phyloP scores from a whole-genome alignment of 176 grass and related monocot genomes.

The Bonia amplexicaulis region DNA sequence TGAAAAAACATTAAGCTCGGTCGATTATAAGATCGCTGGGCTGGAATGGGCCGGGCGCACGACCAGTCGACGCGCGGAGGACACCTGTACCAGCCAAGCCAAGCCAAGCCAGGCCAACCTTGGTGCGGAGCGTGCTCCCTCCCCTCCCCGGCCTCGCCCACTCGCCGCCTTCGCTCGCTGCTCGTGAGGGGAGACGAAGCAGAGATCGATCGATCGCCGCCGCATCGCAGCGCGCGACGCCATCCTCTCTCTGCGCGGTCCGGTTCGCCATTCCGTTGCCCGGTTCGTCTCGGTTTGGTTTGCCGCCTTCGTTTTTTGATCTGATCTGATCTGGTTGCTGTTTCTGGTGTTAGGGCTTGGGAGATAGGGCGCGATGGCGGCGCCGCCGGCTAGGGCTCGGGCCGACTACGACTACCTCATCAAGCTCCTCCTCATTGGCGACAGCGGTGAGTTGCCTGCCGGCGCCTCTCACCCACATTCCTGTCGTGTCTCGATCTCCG shows the following conservation, averaged over 20 bases:
- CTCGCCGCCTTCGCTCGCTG: not conserved
- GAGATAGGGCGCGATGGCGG: conserved; percentile 42
- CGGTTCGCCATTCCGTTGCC: not conserved
- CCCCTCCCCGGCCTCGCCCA: not conserved
- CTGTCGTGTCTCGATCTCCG: not conserved
- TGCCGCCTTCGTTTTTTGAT: not conserved
- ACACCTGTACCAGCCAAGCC: not conserved
- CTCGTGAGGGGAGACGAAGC: conserved; percentile 5
- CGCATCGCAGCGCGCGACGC: not conserved
- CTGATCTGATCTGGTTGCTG: conserved; percentile 26
- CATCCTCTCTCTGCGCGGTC: not conserved
- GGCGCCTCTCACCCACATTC: not conserved
- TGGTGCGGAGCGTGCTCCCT: not conserved
- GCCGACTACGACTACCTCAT: conserved; percentile 64
- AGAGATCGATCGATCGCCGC: not conserved
- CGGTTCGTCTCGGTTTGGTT: not conserved
- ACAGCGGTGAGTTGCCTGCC: conserved; percentile 44
- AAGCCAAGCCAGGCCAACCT: not conserved
- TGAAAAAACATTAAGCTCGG: not conserved
- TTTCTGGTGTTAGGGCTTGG: conserved; percentile 3
- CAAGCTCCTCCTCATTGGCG: conserved; percentile 58
- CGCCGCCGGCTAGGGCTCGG: conserved; percentile 51
- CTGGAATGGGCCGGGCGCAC: not conserved
- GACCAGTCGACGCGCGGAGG: not conserved
- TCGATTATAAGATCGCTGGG: not conserved